Base-by-base conservation (phyloP, 495 filamentous ascomycete species). In the Astrothelium subdiscretum region DNA sequence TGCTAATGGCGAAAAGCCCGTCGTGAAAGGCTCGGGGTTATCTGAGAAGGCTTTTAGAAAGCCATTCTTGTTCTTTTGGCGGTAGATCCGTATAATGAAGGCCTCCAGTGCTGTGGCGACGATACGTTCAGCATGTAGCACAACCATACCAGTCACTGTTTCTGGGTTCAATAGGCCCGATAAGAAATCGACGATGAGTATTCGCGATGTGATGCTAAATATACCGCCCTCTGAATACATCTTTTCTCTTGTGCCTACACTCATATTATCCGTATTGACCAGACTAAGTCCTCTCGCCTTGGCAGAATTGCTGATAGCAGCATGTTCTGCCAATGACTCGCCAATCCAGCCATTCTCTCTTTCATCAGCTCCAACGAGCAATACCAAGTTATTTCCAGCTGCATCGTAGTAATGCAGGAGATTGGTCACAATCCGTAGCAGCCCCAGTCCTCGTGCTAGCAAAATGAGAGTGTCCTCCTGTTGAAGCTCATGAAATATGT, bases 41-140 rank as follows among this genome's bases (percentile, higher is more conserved):
- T 98, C 94, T 0, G 94, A 96, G 67, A 98, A 96, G 8, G 95
- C 92, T 70, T 97, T 98, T 22, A 98, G 81, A 67, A 98, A 97
- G 18, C 94, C 94, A 31, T 68, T 77, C 75, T 94, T 95, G 70
- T 98, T 98, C 76, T 86, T 86, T 76, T 97, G 91, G 59, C 94
- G 83, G 70, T 89, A 98, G 48, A 97, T 89, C 32, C 94, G 87
- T 52, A 96, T 76, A 62, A 98, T 96, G 72, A 98, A 98, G 20
- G 94, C 92, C 72, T 98, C 94, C 5, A 89, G 76, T 2, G 91
- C 92, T 0, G 92, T 97, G 24, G 92, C 92, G 27, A 90, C 78
- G 40, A 95, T 82, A 63, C 85, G 82, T 60, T 98, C 94, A 10
- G 92, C 90, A 75, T 97, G 94, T 48, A 98, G 76, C 31, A 96